Base-by-base conservation (phyloP, 2,329 filamentous ascomycete genomes). In the Trichophyton simii region DNA sequence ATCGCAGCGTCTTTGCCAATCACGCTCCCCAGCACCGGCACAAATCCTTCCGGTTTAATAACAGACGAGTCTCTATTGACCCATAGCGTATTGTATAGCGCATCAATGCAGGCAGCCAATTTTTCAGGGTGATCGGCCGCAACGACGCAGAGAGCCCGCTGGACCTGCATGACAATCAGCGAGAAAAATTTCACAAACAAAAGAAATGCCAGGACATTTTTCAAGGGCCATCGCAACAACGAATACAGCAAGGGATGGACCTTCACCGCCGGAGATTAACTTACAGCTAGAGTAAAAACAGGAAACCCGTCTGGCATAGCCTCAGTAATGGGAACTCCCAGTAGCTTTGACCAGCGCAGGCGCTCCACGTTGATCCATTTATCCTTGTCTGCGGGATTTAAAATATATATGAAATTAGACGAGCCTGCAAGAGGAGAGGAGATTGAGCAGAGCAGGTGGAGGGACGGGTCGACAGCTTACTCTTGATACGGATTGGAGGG, bases 331-430 rank as follows among this genome's bases (percentile, higher is more conserved):
- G 83, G 83, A 52, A 86, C 75, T 41, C 77, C 73, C 72, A 84
- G 82, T 62, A 74, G 71, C 8, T 72, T 71, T 0, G 81, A 73
- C 80, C 80, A 84, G 62, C 83, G 80, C 20, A 71, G 52, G 15
- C 83, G 80, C 66, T 86, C 82, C 11, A 62, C 60, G 41, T 75
- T 69, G 62, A 83, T 81, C 78, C 80, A 86, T 71, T 77, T 75
- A 67, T 78, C 78, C 71, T 86, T 86, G 72, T 86, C 82, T 83
- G 64, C 48, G 31, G 38, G 38, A 22, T 34, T 31, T 59, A 38
- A 38, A 38, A 11, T 38, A 41, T 38, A 41, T 25, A 48, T 18
- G 9, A 50, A 44, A 55, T 58, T 13, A 22, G 25, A 42, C 58
- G 36, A 36, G 20, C 31, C 31, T 57, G 36, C 20, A 52, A n/a